A percentile compares a stretch with the other conserved stretches of the same genome.
Conservation (phyloP, 2,329 filamentous ascomycete species). For the Anisogramma anomala region DNA sequence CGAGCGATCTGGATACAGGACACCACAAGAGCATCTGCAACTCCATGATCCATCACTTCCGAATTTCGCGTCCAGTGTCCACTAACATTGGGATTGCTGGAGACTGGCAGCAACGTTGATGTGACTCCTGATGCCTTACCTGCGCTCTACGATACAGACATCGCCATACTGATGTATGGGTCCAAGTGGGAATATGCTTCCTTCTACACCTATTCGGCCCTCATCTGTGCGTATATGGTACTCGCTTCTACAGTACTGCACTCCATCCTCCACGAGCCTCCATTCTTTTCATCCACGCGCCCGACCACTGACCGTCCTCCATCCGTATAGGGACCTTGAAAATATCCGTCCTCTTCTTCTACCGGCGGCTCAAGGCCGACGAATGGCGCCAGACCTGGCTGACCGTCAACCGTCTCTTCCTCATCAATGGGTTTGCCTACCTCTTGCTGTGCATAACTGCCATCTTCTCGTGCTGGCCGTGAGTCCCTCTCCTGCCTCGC, state of each 20-base stretch:
- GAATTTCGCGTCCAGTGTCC: too few relatives aligned
- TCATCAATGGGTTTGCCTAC: constrained; percentile 16
- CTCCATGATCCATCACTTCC: too few relatives aligned
- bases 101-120: constrained; percentile 18
- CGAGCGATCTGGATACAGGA: too few relatives aligned
- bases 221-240: constrained; percentile 21
- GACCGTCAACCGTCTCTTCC: constrained; percentile 15
- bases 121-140: constrained; percentile 14
- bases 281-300: fast-evolving
- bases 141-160: constrained; percentile 16
- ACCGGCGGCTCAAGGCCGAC: constrained; percentile 18
- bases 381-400: constrained; percentile 9
- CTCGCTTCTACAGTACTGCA: too few relatives aligned
- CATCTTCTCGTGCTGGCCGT: constrained; percentile 6
- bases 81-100: too few relatives aligned
- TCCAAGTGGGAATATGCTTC: constrained; percentile 19
- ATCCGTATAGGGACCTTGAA: constrained; percentile 17
- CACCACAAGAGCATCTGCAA: too few relatives aligned
- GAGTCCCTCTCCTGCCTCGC: neutral
- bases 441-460: constrained; percentile 10
- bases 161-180: constrained; percentile 16
- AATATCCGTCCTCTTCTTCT: constrained; percentile 20
- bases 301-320: neutral
- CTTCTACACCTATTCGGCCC: constrained; percentile 19
- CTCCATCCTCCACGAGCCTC: neutral